Percentiles rank a stretch among this genome's conserved stretches.
phyloP scores from a whole-genome alignment of 2,329 filamentous ascomycete genomes.

The Aspergillus nomiae region DNA sequence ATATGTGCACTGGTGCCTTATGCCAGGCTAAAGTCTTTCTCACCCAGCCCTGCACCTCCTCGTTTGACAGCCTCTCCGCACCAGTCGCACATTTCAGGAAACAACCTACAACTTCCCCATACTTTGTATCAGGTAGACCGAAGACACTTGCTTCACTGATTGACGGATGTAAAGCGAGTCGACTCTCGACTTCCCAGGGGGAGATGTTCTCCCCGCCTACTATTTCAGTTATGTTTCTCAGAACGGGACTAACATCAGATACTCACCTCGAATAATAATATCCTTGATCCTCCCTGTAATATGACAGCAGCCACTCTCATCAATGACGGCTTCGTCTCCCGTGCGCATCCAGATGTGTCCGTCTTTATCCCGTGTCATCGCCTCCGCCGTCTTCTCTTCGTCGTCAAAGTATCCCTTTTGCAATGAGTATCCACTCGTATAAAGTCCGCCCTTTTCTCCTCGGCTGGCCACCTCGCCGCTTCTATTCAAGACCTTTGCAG shows the following conservation, averaged over 20 bases:
- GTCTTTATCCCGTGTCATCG: no score
- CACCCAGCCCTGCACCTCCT: constrained; percentile 61
- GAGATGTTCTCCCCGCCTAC: constrained; percentile 68
- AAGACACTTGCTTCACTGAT: constrained; percentile 65
- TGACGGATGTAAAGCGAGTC: constrained; percentile 61
- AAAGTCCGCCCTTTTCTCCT: no score
- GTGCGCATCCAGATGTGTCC: constrained; percentile 42
- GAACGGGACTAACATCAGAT: rapidly evolving
- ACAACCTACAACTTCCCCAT: constrained; percentile 53
- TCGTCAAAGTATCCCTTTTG: no score
- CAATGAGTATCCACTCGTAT: no score
- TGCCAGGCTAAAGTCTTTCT: constrained; percentile 60
- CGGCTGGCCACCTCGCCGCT: no score
- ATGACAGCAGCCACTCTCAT: constrained; percentile 61
- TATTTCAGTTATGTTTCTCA: not conserved
- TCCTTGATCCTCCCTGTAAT: constrained; percentile 77
- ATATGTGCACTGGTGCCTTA: constrained; percentile 68
- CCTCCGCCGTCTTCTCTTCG: no score
- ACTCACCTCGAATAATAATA: constrained; percentile 66
- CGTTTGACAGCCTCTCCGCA: constrained; percentile 41
- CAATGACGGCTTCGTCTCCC: constrained; percentile 54
- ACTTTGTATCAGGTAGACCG: constrained; percentile 58
- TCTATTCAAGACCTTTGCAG: no score
- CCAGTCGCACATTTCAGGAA: constrained; percentile 48
- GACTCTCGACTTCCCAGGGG: constrained; percentile 70